These are phyloP conservation scores for Aspergillus affinis DNA, from an alignment of 495 filamentous ascomycete genomes.

Conservation along the genomic window DNA sequence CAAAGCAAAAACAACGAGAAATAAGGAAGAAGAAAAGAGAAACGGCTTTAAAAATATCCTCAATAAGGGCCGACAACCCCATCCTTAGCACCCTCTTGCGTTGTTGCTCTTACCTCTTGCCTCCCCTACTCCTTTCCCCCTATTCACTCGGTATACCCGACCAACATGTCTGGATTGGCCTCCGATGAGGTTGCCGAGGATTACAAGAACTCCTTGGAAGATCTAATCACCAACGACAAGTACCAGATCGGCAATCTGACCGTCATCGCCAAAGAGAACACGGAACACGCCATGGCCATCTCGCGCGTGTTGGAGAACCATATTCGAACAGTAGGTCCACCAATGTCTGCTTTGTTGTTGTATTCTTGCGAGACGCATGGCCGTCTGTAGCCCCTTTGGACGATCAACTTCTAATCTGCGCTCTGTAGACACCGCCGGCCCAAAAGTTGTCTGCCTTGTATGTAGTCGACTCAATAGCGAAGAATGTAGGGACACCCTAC, in stretches of 20 bases:
- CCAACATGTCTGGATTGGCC: slow-evolving; percentile 68
- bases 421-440: slow-evolving; percentile 70
- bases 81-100: slow-evolving; percentile 5
- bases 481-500: slow-evolving; percentile 98
- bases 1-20: slow-evolving; percentile 12
- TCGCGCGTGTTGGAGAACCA: slow-evolving; percentile 86
- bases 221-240: slow-evolving; percentile 83
- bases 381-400: slow-evolving; percentile 26
- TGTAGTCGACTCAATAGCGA: slow-evolving; percentile 95
- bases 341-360: slow-evolving; percentile 14
- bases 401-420: slow-evolving; percentile 37
- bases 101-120: slow-evolving; percentile 11
- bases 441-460: slow-evolving; percentile 95
- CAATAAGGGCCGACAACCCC: background rate
- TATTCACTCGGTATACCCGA: slow-evolving; percentile 19
- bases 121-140: slow-evolving; percentile 6
- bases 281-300: slow-evolving; percentile 88
- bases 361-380: slow-evolving; percentile 12
- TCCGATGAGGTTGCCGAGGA: slow-evolving; percentile 93
- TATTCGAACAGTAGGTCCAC: slow-evolving; percentile 79
- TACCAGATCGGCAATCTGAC: slow-evolving; percentile 95
- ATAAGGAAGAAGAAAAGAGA: slow-evolving; percentile 1
- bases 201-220: slow-evolving; percentile 89
- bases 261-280: slow-evolving; percentile 94
- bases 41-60: slow-evolving; percentile 1